A percentile compares a stretch with the other conserved stretches of the same genome.
Conservation (phyloP, 225 moss, liverwort and hornwort species). For the Marchantia polymorpha region DNA sequence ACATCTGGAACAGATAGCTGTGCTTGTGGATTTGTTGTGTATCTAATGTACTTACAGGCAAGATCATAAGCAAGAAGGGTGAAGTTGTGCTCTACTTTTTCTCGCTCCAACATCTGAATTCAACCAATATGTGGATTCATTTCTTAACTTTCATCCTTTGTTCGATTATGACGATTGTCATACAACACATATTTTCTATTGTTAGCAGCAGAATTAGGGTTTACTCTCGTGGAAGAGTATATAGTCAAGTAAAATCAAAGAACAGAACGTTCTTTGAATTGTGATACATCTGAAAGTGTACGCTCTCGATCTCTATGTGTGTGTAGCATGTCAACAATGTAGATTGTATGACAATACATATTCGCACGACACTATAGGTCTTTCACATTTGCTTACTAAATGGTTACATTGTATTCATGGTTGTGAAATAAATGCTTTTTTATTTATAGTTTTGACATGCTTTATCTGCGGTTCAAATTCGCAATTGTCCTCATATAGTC, state of each 20-base stretch:
- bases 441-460: constrained; percentile 21
- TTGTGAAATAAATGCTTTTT: constrained; percentile 12
- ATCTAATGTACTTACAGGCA: constrained; percentile 81
- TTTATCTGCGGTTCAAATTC: constrained; percentile 22
- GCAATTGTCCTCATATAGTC: constrained; percentile 30
- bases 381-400: not conserved
- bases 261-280: no score
- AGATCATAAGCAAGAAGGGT: constrained; percentile 99
- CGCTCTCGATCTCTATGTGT: no score
- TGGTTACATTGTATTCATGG: constrained; percentile 1
- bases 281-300: no score
- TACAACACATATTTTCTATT: no score
- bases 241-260: no score
- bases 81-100: constrained; percentile 60
- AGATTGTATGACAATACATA: no score
- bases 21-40: constrained; percentile 52
- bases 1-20: constrained; percentile 50
- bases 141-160: not conserved
- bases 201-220: no score
- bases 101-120: constrained; percentile 7
- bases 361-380: no score
- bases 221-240: no score
- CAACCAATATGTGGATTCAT: not conserved
- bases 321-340: no score
- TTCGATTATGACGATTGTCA: not conserved